phyloP scores from a whole-genome alignment of 805 yeast genomes.

The Starmera caribaea region DNA sequence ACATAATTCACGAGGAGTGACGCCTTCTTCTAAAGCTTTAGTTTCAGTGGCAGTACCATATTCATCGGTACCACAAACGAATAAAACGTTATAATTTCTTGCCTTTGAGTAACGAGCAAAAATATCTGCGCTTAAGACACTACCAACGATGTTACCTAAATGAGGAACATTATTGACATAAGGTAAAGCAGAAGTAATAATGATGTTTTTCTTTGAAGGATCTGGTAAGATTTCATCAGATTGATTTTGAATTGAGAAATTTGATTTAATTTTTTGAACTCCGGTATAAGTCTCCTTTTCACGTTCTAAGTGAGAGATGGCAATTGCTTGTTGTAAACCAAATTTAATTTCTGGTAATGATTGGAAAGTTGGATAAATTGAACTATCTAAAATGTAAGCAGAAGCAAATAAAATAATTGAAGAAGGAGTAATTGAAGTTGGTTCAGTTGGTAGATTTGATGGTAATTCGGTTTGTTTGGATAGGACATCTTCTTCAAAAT shows the following conservation, averaged over 20 bases:
- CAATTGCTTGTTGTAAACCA: slow-evolving; percentile 37
- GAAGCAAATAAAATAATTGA: slow-evolving; percentile 54
- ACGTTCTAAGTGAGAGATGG: slow-evolving; percentile 35
- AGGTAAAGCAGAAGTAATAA: slow-evolving; percentile 94
- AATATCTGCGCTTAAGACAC: slow-evolving; percentile 90
- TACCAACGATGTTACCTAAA: slow-evolving; percentile 93
- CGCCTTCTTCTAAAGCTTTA: slow-evolving; percentile 89
- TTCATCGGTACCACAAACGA: slow-evolving; percentile 95
- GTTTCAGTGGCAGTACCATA: slow-evolving; percentile 99
- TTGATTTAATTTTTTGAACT: slow-evolving; percentile 18
- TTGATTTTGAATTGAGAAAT: slow-evolving; percentile 16
- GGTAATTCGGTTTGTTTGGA: slow-evolving; percentile 26
- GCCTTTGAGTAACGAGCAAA: slow-evolving; percentile 84
- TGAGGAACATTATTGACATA: slow-evolving; percentile 98
- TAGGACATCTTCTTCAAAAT: slow-evolving; percentile 35
- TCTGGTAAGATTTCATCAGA: slow-evolving; percentile 49
- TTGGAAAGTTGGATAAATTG: slow-evolving; percentile 18
- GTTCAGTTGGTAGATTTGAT: slow-evolving; percentile 6
- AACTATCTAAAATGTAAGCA: slow-evolving; percentile 33
- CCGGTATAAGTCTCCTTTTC: slow-evolving; percentile 34
- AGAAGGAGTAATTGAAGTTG: slow-evolving; percentile 30
- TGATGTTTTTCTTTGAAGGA: slow-evolving; percentile 63
- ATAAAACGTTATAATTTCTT: slow-evolving; percentile 80
- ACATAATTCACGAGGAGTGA: slow-evolving; percentile 82
- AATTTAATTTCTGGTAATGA: slow-evolving; percentile 27